A percentile compares a stretch with the other conserved stretches of the same genome.
Conservation (phyloP, 2,329 filamentous ascomycete genomes). For the Phaeosphaeriaceae sp. region DNA sequence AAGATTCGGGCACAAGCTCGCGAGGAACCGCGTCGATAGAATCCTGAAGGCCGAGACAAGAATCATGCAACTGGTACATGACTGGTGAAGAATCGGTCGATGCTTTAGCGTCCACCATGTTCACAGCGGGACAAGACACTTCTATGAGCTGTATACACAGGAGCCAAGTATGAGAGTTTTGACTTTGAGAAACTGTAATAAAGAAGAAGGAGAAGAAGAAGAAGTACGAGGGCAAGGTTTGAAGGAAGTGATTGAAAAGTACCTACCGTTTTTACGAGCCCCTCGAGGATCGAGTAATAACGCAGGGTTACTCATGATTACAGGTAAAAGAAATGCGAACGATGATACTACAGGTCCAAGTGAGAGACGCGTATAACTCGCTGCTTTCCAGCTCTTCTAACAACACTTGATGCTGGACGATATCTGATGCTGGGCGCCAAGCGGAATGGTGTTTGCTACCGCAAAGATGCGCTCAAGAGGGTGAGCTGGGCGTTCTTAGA, state of each 20-base stretch:
- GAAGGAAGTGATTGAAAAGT: slow-evolving; percentile 4
- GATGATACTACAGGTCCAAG: neutral
- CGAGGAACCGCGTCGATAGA: neutral
- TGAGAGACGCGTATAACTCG: neutral
- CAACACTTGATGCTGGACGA: slow-evolving; percentile 15
- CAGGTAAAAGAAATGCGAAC: slow-evolving; percentile 19
- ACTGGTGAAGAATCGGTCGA: neutral
- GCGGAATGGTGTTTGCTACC: slow-evolving; percentile 14
- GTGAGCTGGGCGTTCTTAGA: neutral
- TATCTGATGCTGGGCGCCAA: slow-evolving; percentile 24
- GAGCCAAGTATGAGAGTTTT: too few relatives aligned
- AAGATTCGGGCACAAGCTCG: neutral
- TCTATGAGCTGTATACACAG: too few relatives aligned
- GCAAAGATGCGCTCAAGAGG: neutral
- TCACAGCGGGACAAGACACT: too few relatives aligned
- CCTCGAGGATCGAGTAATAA: slow-evolving; percentile 35
- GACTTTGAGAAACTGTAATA: neutral
- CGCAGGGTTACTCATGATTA: slow-evolving; percentile 27
- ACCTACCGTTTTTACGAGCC: slow-evolving; percentile 33
- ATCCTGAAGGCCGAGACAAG: neutral
- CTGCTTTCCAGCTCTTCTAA: slow-evolving; percentile 13
- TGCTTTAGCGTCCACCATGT: too few relatives aligned
- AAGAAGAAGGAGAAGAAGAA: too few relatives aligned
- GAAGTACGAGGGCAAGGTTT: neutral
- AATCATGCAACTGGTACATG: neutral